A percentile compares a stretch with the other conserved stretches of the same genome.
phyloP scores from a whole-genome alignment of 495 filamentous ascomycete species.

The Neurospora sp. region DNA sequence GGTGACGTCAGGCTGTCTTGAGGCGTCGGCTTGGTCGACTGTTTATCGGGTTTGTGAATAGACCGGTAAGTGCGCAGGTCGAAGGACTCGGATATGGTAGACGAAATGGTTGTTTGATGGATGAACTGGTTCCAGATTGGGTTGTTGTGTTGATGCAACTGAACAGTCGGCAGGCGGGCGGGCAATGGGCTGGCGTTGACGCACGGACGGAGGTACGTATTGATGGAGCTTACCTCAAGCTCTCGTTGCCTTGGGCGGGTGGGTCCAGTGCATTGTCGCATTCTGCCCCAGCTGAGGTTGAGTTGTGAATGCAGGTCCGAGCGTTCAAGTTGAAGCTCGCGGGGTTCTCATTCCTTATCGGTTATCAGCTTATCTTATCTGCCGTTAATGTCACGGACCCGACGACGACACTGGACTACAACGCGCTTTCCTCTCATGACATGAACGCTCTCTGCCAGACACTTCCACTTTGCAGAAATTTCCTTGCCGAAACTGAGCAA shows the following conservation, averaged over 20 bases:
- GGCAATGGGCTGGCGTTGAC: background rate
- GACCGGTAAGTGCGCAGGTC: background rate
- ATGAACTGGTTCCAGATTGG: background rate
- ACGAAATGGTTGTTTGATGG: background rate
- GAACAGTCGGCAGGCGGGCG: background rate
- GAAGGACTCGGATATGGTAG: background rate
- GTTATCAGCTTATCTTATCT: background rate
- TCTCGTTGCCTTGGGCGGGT: constrained; percentile 10
- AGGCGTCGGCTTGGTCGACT: background rate
- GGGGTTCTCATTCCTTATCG: background rate
- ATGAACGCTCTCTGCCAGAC: background rate
- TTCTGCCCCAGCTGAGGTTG: background rate
- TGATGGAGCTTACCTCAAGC: constrained; percentile 13
- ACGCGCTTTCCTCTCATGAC: background rate
- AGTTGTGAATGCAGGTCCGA: background rate
- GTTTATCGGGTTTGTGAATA: background rate
- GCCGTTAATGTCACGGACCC: background rate
- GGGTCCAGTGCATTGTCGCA: background rate
- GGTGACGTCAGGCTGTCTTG: background rate
- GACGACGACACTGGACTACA: background rate
- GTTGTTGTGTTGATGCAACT: background rate
- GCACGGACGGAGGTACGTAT: background rate
- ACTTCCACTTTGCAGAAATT: background rate
- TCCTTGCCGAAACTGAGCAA: background rate
- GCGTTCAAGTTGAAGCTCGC: background rate